phyloP scores from a whole-genome alignment of 2,329 filamentous ascomycete species.

The Clonostachys chloroleuca region DNA sequence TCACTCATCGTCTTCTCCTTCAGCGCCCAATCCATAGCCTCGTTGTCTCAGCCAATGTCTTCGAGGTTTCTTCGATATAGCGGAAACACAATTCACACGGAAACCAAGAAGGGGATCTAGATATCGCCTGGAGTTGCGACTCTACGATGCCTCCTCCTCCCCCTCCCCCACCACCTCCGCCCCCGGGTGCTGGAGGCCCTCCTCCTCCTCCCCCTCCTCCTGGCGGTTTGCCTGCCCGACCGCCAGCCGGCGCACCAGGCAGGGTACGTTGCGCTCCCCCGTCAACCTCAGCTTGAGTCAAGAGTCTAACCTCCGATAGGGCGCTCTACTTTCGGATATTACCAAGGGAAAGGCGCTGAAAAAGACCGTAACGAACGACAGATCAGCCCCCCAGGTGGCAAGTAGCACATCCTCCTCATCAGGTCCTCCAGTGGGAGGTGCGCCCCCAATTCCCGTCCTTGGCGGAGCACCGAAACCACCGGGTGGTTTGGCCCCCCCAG shows the following conservation, averaged over 20 bases:
- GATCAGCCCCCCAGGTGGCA: constrained; percentile 70
- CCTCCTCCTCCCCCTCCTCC: constrained; percentile 62
- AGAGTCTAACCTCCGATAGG: constrained; percentile 42
- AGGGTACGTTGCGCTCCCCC: constrained; percentile 47
- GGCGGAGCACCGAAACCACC: constrained; percentile 44
- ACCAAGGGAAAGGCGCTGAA: constrained; percentile 74
- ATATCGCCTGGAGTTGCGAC: background rate
- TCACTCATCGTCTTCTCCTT: too few species aligned
- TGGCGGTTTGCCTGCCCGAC: constrained; percentile 52
- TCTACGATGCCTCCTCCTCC: constrained; percentile 48
- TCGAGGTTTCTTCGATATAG: too few species aligned
- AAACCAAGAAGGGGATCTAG: background rate
- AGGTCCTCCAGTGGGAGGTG: constrained; percentile 63
- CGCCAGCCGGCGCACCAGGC: constrained; percentile 48
- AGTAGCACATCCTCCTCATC: constrained; percentile 26
- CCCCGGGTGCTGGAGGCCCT: constrained; percentile 56
- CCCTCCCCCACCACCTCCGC: constrained; percentile 66
- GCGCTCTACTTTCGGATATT: constrained; percentile 84
- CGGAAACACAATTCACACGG: too few species aligned
- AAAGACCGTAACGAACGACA: constrained; percentile 87
- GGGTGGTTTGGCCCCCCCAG: constrained; percentile 66
- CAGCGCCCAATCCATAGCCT: too few species aligned
- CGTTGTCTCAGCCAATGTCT: too few species aligned
- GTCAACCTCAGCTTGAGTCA: background rate
- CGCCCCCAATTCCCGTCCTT: constrained; percentile 73